Base-by-base conservation (phyloP, 352 stramenopile genomes). In the Halophytophthora batemanensis region DNA sequence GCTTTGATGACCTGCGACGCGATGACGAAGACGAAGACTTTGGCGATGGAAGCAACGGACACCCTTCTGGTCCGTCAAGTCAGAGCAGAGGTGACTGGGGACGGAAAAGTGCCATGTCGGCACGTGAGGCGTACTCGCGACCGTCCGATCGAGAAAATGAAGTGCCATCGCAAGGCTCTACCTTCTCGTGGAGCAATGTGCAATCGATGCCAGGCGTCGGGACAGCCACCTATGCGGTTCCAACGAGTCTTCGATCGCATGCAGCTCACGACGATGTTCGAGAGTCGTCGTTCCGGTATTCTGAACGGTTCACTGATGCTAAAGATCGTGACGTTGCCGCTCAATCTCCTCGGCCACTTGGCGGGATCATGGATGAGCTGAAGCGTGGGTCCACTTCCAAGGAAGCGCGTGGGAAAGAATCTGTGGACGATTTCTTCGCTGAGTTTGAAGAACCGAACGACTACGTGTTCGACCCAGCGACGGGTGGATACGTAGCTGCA, bases 401-500 rank as follows among this genome's bases (percentile, higher is more conserved):
- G 45, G 55, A 48, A 6, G 8, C 45, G 18, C 38, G 44, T 41
- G 41, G 15, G 1, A 55, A 55, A 38, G 56, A 71, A 6, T 74
- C 77, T 10, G 51, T 88, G n/a, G 78, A 92, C 40, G 81, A 90
- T 50, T 76, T 81, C 36, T 90, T 92, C 55, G 74, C 78, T 0
- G 72, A 83, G 19, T 92, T 90, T 49, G 81, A 92, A 61, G 71
- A 71, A 23, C 77, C 71, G 0, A 83, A 82, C n/a, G 74, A 90
- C 23, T 92, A 92, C 49, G 68, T 88, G 2, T 90, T 90, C 41
- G 81, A 92, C 22, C 50, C 71, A 28, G 57, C 40, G 5, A 79
- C 66, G 4, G 78, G 77, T 21, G 66, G 71, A 8, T 92, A 92
- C 40, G 69, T 90, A 10, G 54, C 75, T 19, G 41, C 67, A 44